A percentile compares a stretch with the other conserved stretches of the same genome.
Evolutionary conservation across 768 basidiomycete genomes (phyloP).

Genomic region (Heimioporus sp.): DNA sequence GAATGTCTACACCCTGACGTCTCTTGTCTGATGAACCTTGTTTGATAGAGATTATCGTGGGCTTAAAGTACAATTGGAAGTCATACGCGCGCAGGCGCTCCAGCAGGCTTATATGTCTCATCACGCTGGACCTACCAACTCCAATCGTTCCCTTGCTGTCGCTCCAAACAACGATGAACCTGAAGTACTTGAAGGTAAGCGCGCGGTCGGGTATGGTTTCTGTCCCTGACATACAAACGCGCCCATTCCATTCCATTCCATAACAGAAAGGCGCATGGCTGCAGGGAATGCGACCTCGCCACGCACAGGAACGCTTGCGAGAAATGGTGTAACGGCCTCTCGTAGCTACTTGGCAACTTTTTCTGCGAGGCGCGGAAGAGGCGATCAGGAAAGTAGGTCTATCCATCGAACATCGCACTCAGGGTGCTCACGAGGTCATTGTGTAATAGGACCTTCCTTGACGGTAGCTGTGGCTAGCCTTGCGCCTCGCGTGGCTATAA

Average conservation of each 20-base stretch:
- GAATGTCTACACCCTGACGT: not conserved
- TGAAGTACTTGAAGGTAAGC: constrained; percentile 1
- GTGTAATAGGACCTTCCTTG: constrained; percentile 12
- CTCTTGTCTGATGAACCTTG: not conserved
- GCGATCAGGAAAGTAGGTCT: constrained; percentile 9
- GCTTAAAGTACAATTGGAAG: constrained; percentile 68
- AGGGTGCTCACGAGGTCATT: not conserved
- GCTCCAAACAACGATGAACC: not conserved
- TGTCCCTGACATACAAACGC: not conserved
- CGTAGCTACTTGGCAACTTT: not conserved
- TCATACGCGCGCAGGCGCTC: constrained; percentile 39
- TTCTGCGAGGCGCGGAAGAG: not conserved
- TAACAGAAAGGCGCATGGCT: not conserved
- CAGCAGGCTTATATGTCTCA: constrained; percentile 21
- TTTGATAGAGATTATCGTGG: constrained; percentile 62
- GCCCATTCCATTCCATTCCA: not conserved
- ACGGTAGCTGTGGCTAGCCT: constrained; percentile 7
- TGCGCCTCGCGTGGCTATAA: constrained; percentile 5
- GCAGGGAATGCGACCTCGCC: constrained; percentile 1
- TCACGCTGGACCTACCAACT: not conserved
- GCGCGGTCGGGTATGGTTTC: not conserved
- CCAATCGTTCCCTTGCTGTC: not conserved
- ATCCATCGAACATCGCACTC: not conserved
- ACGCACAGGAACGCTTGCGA: not conserved
- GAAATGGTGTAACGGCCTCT: not conserved